A percentile compares a stretch with the other conserved stretches of the same genome.
phyloP scores from a whole-genome alignment of 768 basidiomycete species.

The Boletellus ananas region DNA sequence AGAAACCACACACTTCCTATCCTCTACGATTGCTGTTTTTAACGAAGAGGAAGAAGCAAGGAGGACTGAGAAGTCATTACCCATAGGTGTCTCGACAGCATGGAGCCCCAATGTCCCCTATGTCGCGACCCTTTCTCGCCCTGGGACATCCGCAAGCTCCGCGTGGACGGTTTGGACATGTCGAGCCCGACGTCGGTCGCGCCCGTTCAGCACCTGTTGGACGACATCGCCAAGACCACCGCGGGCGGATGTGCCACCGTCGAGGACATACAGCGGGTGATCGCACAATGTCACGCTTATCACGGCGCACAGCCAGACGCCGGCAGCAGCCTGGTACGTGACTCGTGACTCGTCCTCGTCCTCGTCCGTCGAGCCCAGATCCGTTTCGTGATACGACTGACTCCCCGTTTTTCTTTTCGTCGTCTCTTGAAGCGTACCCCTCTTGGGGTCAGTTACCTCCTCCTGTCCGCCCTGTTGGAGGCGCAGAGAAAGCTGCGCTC shows the following conservation, averaged over 20 bases:
- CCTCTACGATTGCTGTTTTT: too few species aligned
- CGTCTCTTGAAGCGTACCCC: too few species aligned
- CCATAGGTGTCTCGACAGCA: conserved; percentile 7
- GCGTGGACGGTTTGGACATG: background rate
- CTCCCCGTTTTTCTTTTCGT: too few species aligned
- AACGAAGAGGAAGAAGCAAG: too few species aligned
- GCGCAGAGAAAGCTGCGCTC: too few species aligned
- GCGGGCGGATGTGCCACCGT: background rate
- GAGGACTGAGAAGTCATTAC: background rate
- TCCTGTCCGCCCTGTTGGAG: too few species aligned
- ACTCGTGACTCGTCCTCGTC: too few species aligned
- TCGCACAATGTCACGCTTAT: background rate
- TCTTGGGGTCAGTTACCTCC: too few species aligned
- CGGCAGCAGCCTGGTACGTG: too few species aligned
- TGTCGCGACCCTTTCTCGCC: conserved; percentile 5
- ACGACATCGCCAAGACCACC: background rate
- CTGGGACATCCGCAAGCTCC: conserved; percentile 1
- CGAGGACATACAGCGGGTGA: conserved; percentile 9
- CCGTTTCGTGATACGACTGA: too few species aligned
- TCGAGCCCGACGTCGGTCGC: background rate
- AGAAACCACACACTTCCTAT: too few species aligned
- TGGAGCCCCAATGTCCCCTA: conserved; percentile 10
- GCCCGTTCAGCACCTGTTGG: background rate
- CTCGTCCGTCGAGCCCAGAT: too few species aligned
- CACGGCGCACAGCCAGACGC: background rate